Conservation (phyloP, 768 basidiomycete species). For the Mycena capillaripes region DNA sequence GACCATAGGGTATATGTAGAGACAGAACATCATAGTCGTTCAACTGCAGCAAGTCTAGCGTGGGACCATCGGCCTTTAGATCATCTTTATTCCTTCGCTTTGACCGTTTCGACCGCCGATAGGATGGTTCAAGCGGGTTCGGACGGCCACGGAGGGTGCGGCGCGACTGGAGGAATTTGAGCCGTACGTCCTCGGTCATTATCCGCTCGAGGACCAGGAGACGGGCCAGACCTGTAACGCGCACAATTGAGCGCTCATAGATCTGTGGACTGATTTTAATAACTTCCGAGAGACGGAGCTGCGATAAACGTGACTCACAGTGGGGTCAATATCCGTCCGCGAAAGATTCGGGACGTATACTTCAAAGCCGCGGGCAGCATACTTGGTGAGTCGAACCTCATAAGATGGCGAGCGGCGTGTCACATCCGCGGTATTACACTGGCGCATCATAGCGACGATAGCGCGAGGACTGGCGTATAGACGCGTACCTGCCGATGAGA, state of each 20-base stretch:
- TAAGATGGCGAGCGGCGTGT: conserved; percentile 74
- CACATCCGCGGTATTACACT: conserved; percentile 73
- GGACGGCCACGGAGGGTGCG: conserved; percentile 65
- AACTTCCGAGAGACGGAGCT: neutral
- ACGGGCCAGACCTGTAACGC: conserved; percentile 71
- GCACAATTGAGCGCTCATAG: conserved; percentile 69
- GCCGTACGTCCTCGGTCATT: conserved; percentile 55
- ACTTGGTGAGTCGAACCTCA: conserved; percentile 73
- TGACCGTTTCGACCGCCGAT: conserved; percentile 29
- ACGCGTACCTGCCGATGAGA: conserved; percentile 49
- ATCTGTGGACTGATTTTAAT: conserved; percentile 53
- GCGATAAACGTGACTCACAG: conserved; percentile 50
- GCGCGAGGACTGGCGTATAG: conserved; percentile 73
- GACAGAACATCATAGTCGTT: conserved; percentile 68
- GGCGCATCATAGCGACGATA: conserved; percentile 73
- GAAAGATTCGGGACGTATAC: conserved; percentile 67
- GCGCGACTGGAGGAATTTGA: conserved; percentile 59
- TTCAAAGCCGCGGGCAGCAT: conserved; percentile 67
- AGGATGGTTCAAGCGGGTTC: conserved; percentile 28
- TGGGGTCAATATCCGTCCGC: conserved; percentile 69
- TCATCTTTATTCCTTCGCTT: conserved; percentile 48
- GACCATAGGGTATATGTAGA: conserved; percentile 42
- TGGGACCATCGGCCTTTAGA: conserved; percentile 65
- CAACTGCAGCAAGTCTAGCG: conserved; percentile 54
- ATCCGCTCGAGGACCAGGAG: conserved; percentile 74